Conservation (phyloP, 1,284 basidiomycete species). For the Rhodotorula mucilaginosa region DNA sequence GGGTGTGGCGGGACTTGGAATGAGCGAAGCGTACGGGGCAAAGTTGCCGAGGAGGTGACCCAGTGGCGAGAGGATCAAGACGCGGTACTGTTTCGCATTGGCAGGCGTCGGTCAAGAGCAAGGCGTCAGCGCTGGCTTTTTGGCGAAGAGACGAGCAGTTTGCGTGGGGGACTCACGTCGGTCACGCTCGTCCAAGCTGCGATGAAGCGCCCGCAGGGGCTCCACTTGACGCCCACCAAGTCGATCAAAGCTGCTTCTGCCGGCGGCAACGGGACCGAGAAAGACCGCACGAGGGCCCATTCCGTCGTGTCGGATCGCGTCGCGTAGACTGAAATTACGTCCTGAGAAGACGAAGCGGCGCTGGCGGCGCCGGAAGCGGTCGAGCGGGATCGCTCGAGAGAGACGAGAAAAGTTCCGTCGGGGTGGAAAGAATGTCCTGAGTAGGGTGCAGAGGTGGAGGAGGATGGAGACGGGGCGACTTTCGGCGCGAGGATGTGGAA, state of each 20-base stretch:
- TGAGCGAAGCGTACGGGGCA: slow-evolving; percentile 25
- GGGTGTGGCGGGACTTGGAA: background rate
- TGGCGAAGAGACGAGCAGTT: background rate
- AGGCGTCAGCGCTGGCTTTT: no score
- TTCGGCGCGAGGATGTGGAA: slow-evolving; percentile 39
- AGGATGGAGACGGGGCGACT: background rate
- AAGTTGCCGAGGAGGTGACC: slow-evolving; percentile 27
- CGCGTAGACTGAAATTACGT: background rate
- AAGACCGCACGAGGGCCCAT: background rate
- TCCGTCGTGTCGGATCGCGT: background rate
- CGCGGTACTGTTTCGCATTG: slow-evolving; percentile 26
- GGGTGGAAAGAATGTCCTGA: slow-evolving; percentile 31
- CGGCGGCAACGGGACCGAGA: background rate
- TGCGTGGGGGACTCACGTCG: slow-evolving; percentile 10
- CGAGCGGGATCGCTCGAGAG: slow-evolving; percentile 32
- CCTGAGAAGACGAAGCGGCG: background rate
- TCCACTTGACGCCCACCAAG: slow-evolving; percentile 36
- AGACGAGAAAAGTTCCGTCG: slow-evolving; percentile 27
- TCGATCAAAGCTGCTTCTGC: slow-evolving; percentile 13
- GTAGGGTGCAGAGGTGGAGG: background rate
- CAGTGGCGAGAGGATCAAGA: slow-evolving; percentile 37
- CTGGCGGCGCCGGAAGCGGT: background rate
- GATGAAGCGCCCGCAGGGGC: slow-evolving; percentile 41
- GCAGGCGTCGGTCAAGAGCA: background rate
- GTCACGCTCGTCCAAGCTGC: slow-evolving; percentile 40